Percentiles rank a stretch among this genome's conserved stretches.
These are phyloP conservation scores for Brassica cretica DNA, from an alignment of 345 rosid species.

Conservation along the genomic window DNA sequence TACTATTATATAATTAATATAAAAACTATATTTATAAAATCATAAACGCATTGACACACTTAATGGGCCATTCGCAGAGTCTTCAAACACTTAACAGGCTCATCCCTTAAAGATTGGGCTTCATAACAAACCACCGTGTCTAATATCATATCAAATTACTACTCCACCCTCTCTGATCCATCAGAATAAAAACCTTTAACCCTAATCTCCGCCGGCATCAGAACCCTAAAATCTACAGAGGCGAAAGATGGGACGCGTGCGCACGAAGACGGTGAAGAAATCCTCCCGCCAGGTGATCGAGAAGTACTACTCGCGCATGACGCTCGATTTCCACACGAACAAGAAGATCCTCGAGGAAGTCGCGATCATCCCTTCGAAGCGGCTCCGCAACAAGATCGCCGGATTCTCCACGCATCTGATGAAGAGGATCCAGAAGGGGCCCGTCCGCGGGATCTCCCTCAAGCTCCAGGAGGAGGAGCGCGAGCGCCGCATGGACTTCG, in stretches of 20 bases:
- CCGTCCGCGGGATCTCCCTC: conserved; percentile 71
- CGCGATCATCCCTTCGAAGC: conserved; percentile 67
- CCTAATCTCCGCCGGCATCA: no score
- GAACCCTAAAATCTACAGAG: no score
- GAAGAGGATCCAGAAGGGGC: conserved; percentile 73
- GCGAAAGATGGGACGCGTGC: conserved; percentile 41
- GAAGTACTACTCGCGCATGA: conserved; percentile 69
- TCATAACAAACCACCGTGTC: no score
- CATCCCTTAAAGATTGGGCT: no score
- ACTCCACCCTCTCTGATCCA: no score
- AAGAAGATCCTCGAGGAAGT: conserved; percentile 69
- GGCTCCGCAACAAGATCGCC: conserved; percentile 76
- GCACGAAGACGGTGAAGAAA: conserved; percentile 75
- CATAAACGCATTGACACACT: no score
- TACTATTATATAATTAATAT: no score
- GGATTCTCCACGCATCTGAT: conserved; percentile 72
- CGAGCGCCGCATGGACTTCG: conserved; percentile 77
- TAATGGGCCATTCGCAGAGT: no score
- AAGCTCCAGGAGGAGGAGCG: conserved; percentile 79
- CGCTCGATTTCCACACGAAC: conserved; percentile 69
- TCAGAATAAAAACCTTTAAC: no score
- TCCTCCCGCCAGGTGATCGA: conserved; percentile 70
- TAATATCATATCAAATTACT: no score
- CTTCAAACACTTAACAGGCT: no score
- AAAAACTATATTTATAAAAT: no score